Percentiles rank a stretch among this genome's conserved stretches.
Conservation (phyloP, 306 rosid genomes). For the Trifolium pratense region DNA sequence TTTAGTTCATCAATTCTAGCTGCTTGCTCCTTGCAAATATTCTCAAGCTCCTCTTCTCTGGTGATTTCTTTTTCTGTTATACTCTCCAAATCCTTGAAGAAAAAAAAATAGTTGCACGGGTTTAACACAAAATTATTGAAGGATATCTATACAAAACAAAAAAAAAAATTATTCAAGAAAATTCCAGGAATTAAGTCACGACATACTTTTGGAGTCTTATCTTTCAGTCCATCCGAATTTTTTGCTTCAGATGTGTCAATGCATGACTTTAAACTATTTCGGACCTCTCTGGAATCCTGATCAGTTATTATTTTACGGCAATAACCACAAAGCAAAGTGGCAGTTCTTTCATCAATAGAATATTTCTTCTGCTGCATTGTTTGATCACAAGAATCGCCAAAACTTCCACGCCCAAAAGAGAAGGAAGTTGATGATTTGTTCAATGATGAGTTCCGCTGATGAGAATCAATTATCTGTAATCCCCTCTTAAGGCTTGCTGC, state of each 20-base stretch:
- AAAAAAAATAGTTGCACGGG: neutral
- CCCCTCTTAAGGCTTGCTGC: slow-evolving; percentile 98
- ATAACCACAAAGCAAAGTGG: slow-evolving; percentile 66
- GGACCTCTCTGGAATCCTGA: slow-evolving; percentile 51
- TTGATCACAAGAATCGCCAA: slow-evolving; percentile 51
- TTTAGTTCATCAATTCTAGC: slow-evolving; percentile 68
- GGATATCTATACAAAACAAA: neutral
- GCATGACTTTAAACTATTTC: slow-evolving; percentile 55
- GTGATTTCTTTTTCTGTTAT: slow-evolving; percentile 39
- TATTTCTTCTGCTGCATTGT: slow-evolving; percentile 48
- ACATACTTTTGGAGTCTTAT: slow-evolving; percentile 52
- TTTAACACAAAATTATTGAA: neutral
- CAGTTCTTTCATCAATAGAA: slow-evolving; percentile 49
- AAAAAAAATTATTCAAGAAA: neutral
- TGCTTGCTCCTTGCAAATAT: slow-evolving; percentile 71
- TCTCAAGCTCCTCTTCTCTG: slow-evolving; percentile 69
- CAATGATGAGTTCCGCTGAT: slow-evolving; percentile 72
- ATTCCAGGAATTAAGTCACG: slow-evolving; percentile 15
- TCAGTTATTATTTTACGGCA: slow-evolving; percentile 57
- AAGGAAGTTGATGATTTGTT: slow-evolving; percentile 77
- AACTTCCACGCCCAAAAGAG: slow-evolving; percentile 77
- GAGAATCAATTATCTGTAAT: slow-evolving; percentile 80
- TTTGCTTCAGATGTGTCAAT: slow-evolving; percentile 47
- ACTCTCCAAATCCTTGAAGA: slow-evolving; percentile 44
- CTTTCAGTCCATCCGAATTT: slow-evolving; percentile 41